Conservation (phyloP, 257 asterid species). For the Linaria vulgaris region DNA sequence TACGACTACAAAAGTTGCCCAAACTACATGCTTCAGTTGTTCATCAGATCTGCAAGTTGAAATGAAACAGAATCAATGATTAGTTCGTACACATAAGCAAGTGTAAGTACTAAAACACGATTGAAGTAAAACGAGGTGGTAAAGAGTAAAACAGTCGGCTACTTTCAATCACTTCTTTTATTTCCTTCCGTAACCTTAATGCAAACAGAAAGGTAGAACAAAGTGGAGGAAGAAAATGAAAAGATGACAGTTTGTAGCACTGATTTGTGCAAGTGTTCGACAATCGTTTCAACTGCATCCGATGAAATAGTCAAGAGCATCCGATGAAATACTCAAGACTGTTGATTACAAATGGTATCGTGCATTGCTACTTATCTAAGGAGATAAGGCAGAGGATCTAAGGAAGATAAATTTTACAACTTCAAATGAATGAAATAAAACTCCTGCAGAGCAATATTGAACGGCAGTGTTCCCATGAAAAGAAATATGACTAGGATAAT, state of each 20-base stretch:
- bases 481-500: background rate
- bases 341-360: background rate
- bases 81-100: background rate
- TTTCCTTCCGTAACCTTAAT: background rate
- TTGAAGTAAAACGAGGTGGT: constrained; percentile 1
- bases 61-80: background rate
- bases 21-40: constrained; percentile 9
- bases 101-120: background rate
- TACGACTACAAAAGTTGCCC: constrained; percentile 10
- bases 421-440: background rate
- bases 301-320: background rate
- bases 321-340: background rate
- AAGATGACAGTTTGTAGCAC: background rate
- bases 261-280: background rate
- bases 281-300: constrained; percentile 1
- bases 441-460: background rate
- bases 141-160: background rate
- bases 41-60: constrained; percentile 33
- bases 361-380: background rate
- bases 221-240: too few relatives aligned
- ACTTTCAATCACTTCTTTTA: background rate
- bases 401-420: background rate
- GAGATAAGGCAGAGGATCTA: background rate
- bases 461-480: background rate
- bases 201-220: background rate